Percentiles rank a stretch among this genome's conserved stretches.
Conservation (phyloP, 169 alveolate genomes). For the Eimeria maxima region DNA sequence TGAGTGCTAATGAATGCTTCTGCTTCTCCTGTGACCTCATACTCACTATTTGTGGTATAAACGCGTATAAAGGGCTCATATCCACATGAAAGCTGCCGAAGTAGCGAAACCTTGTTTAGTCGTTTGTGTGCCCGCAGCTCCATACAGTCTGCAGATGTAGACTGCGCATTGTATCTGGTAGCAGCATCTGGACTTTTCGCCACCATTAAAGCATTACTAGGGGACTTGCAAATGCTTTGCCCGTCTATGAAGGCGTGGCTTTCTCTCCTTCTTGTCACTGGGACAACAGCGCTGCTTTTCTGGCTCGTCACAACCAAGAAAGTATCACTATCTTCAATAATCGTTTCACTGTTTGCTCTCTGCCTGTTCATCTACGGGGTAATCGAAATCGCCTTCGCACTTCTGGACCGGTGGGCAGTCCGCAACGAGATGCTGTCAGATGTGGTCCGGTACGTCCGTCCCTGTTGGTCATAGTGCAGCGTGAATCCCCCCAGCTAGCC, state of each 20-base stretch:
- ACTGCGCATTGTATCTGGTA: conserved; percentile 80
- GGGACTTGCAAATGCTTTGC: conserved; percentile 76
- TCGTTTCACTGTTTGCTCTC: conserved; percentile 63
- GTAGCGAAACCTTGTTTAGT: background rate
- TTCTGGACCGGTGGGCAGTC: conserved; percentile 84
- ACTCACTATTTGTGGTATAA: background rate
- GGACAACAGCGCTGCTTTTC: conserved; percentile 15
- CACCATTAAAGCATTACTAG: conserved; percentile 68
- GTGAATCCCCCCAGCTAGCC: background rate
- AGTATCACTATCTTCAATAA: conserved; percentile 63
- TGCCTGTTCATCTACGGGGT: conserved; percentile 73
- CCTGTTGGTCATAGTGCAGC: background rate
- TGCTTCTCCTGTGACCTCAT: background rate
- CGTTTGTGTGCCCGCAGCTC: conserved; percentile 58
- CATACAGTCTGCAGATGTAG: conserved; percentile 80
- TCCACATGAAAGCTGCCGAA: background rate
- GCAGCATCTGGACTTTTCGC: conserved; percentile 80
- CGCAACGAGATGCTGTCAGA: conserved; percentile 81
- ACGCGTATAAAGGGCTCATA: background rate
- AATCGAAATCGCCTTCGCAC: conserved; percentile 74
- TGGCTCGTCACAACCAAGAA: conserved; percentile 71
- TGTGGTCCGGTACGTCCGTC: conserved; percentile 73
- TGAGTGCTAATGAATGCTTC: background rate
- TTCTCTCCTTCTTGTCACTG: conserved; percentile 52
- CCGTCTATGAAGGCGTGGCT: conserved; percentile 76